Evolutionary conservation across 345 rosid genomes (phyloP).

Genomic region (Citrus inodora): DNA sequence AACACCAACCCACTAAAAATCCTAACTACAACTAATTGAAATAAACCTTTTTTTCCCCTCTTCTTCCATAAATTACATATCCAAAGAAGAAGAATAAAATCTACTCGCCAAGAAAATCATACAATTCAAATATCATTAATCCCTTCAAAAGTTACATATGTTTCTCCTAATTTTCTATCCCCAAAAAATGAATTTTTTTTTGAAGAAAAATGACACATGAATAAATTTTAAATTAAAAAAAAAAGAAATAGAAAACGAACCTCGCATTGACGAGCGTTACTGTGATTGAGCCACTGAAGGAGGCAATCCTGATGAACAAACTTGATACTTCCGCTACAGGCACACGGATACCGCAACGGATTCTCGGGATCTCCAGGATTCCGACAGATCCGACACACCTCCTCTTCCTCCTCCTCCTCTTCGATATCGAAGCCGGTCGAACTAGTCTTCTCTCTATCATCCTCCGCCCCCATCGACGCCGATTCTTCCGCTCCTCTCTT

Average conservation of each 20-base stretch:
- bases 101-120: background rate
- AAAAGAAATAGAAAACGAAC: conserved; percentile 30
- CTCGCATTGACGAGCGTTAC: conserved; percentile 99
- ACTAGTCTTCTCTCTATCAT: background rate
- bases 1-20: background rate
- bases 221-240: background rate
- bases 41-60: background rate
- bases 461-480: background rate
- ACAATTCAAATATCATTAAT: background rate
- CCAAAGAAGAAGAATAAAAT: background rate
- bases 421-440: conserved; percentile 36
- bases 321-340: conserved; percentile 98
- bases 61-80: background rate
- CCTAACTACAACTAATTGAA: background rate
- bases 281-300: conserved; percentile 98
- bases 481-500: conserved; percentile 11
- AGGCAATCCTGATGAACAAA: conserved; percentile 98
- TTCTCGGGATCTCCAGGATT: conserved; percentile 91
- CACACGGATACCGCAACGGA: conserved; percentile 93
- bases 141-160: background rate
- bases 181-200: background rate
- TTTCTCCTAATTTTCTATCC: background rate
- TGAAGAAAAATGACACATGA: background rate
- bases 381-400: conserved; percentile 98
- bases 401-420: conserved; percentile 92